Percentiles rank a stretch among this genome's conserved stretches.
phyloP scores from a whole-genome alignment of 1,139 yeast species.

The Wickerhamiella infanticola region DNA sequence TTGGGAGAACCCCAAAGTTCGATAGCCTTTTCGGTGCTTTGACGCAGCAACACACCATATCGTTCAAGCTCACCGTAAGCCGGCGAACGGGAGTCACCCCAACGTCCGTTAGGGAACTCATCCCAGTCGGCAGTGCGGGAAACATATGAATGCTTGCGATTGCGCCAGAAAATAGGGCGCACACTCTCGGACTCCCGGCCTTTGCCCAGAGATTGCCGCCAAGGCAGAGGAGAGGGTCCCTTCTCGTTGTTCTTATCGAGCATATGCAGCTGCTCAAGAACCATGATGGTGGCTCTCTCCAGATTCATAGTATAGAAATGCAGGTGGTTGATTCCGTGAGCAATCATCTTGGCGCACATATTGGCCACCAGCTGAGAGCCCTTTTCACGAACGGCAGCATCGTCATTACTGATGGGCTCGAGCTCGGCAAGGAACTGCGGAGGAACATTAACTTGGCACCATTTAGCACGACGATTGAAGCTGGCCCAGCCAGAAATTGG shows the following conservation, averaged over 20 bases:
- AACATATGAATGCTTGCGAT: constrained; percentile 79
- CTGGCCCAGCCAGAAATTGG: constrained; percentile 92
- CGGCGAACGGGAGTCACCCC: constrained; percentile 90
- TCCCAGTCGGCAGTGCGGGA: constrained; percentile 89
- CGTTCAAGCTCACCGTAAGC: constrained; percentile 80
- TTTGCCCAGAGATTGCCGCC: constrained; percentile 83
- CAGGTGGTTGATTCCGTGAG: constrained; percentile 62
- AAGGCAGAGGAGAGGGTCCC: constrained; percentile 36
- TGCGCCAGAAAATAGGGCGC: constrained; percentile 93
- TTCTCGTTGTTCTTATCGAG: constrained; percentile 10
- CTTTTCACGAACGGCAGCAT: constrained; percentile 66
- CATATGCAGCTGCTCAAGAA: constrained; percentile 56
- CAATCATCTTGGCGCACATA: constrained; percentile 61
- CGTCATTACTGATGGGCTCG: constrained; percentile 83
- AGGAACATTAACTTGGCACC: constrained; percentile 82
- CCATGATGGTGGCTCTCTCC: constrained; percentile 81
- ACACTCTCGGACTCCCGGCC: constrained; percentile 68
- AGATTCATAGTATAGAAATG: constrained; percentile 95
- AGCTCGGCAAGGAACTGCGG: constrained; percentile 50
- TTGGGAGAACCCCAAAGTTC: constrained; percentile 83
- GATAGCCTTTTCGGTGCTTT: constrained; percentile 48
- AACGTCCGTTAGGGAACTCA: constrained; percentile 88
- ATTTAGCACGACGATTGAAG: constrained; percentile 79
- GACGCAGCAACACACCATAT: constrained; percentile 36
- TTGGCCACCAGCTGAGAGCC: constrained; percentile 75